Base-by-base conservation (phyloP, 2,329 filamentous ascomycete genomes). In the Neodidymelliopsis sp. region DNA sequence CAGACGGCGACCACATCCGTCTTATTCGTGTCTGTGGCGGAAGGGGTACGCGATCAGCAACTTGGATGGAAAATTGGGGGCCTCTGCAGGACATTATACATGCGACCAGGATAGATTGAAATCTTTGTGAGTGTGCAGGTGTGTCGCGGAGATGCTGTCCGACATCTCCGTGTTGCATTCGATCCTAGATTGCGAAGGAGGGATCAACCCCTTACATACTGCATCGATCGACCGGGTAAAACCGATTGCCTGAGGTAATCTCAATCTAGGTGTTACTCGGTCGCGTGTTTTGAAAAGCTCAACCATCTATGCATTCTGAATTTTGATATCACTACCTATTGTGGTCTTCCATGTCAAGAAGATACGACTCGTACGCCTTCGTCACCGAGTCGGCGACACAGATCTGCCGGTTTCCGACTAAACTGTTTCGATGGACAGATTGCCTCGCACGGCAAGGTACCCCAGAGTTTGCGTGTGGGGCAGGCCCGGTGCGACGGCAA, bases 371-470 rank as follows among this genome's bases (percentile, higher is more conserved):
- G 44, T 36, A 18, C 31, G 19, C 31, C 36, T 12, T 28, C 34
- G 23, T 46, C 16, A 16, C 9, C 42, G 20, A 18, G 23, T 42
- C 22, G 39, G 29, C 39, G 39, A 27, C 19, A 33, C 38, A 13
- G 25, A 33, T 33, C 29, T 31, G 27, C 38, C 20, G 20, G 15
- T 24, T 23, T 25, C n/a, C 16, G 24, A 20, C 36, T 47, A 39
- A 29, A 2, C 28, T 24, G 5, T 18, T 11, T 27, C 19, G 5
- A 31, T 36, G 10, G 5, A 4, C 11, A 29, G 23, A 40, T 29
- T 27, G 47, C 40, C 35, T 45, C 35, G 36, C 27, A 20, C 41
- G 23, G 41, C 47, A 40, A 50, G 47, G 47, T 37, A 45, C 47
- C 47, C 47, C 47, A 45, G 47, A 23, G 11, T 16, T n/a, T 10